Conservation (phyloP, 805 yeast genomes). For the Blastobotrys attinorum region DNA sequence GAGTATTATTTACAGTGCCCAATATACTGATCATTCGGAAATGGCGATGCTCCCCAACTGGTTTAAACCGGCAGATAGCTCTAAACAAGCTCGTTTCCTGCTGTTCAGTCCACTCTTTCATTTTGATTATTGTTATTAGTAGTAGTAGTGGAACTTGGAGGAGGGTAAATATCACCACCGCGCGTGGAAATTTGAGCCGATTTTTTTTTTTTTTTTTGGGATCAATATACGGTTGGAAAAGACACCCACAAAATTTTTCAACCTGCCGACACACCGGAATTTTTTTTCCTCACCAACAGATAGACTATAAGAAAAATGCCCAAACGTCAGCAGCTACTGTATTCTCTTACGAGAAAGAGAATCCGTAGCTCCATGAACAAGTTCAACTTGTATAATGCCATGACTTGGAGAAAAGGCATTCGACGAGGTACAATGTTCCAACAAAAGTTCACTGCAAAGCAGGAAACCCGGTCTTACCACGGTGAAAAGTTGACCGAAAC, state of each 20-base stretch:
- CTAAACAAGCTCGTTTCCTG: conserved; percentile 57
- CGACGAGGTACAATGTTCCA: conserved; percentile 69
- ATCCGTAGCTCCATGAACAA: conserved; percentile 88
- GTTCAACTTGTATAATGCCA: conserved; percentile 81
- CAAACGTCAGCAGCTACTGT: conserved; percentile 24
- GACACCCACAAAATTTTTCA: too few species aligned
- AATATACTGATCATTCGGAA: conserved; percentile 30
- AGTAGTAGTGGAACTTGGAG: background rate
- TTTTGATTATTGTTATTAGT: background rate
- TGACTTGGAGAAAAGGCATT: conserved; percentile 53
- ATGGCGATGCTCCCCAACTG: conserved; percentile 47
- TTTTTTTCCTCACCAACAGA: background rate
- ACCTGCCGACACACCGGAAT: too few species aligned
- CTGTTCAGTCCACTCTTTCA: conserved; percentile 43
- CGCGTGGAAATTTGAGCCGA: too few species aligned
- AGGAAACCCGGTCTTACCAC: conserved; percentile 89
- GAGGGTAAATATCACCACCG: background rate
- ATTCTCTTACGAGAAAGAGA: conserved; percentile 30
- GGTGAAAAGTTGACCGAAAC: conserved; percentile 88
- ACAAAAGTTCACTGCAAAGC: conserved; percentile 87
- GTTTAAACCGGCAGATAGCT: conserved; percentile 57
- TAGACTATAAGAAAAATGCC: conserved; percentile 19
- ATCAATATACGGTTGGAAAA: too few species aligned
- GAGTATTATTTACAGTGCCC: conserved; percentile 21
- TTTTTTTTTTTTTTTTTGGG: background rate